Evolutionary conservation across 768 basidiomycete species (phyloP).

Genomic region (Pleurotus cornucopiae): DNA sequence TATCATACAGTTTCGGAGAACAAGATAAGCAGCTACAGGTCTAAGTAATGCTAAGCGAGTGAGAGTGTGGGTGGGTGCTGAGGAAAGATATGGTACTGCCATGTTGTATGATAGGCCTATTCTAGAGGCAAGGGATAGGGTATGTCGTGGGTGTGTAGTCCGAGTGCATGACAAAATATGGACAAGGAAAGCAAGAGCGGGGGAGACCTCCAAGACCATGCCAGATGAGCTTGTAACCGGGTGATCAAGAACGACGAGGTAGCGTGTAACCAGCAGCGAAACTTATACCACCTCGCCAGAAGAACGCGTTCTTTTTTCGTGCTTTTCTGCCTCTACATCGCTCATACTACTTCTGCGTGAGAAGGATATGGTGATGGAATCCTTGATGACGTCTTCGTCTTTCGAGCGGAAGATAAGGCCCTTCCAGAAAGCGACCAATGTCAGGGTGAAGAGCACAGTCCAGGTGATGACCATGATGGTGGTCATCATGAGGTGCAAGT

Average conservation of each 20-base stretch:
- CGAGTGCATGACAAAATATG: not conserved
- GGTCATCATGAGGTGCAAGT: slow-evolving; percentile 35
- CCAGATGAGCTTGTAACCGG: not conserved
- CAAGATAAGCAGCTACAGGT: slow-evolving; percentile 4
- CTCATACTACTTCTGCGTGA: slow-evolving; percentile 1
- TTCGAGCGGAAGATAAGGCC: slow-evolving; percentile 40
- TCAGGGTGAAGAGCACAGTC: slow-evolving; percentile 37
- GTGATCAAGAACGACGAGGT: not conserved
- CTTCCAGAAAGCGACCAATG: slow-evolving; percentile 34
- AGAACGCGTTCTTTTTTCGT: not conserved
- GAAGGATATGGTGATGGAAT: slow-evolving; percentile 15
- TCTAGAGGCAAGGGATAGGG: slow-evolving; percentile 5
- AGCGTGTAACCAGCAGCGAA: not conserved
- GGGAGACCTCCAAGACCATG: slow-evolving; percentile 1
- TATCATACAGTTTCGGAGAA: slow-evolving; percentile 4
- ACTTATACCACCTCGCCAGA: not conserved
- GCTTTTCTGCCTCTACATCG: not conserved
- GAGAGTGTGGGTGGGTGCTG: not conserved
- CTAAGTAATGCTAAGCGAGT: not conserved
- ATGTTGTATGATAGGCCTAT: not conserved
- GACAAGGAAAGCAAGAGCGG: not conserved
- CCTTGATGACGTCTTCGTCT: slow-evolving; percentile 38
- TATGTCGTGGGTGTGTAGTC: not conserved
- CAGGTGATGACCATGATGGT: slow-evolving; percentile 35
- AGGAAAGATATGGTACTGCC: not conserved